phyloP scores from a whole-genome alignment of 352 stramenopile genomes.

The Phytophthora idaei region DNA sequence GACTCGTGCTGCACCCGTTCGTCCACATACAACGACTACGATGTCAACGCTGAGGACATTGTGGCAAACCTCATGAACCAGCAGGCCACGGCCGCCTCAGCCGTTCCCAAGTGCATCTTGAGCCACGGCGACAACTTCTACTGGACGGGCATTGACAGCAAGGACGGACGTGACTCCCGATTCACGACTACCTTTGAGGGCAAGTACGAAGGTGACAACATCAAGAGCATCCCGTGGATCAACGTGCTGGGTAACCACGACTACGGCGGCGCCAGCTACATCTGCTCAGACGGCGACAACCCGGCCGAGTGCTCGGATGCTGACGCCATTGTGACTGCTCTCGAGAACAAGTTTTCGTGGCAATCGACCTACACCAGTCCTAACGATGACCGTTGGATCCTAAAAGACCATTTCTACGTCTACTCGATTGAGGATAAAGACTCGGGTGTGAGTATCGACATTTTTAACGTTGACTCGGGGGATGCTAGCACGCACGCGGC shows the following conservation, averaged over 20 bases:
- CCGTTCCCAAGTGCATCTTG: slow-evolving; percentile 61
- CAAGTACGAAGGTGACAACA: slow-evolving; percentile 56
- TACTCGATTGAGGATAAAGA: slow-evolving; percentile 47
- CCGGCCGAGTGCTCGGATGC: slow-evolving; percentile 34
- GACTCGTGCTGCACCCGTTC: slow-evolving; percentile 79
- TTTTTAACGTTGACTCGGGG: slow-evolving; percentile 70
- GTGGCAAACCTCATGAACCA: slow-evolving; percentile 70
- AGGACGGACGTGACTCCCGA: slow-evolving; percentile 45
- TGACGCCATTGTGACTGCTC: slow-evolving; percentile 27
- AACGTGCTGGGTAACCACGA: slow-evolving; percentile 80
- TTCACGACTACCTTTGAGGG: slow-evolving; percentile 65
- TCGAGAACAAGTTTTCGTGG: slow-evolving; percentile 53
- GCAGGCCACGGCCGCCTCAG: slow-evolving; percentile 38
- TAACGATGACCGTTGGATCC: slow-evolving; percentile 59
- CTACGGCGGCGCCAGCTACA: slow-evolving; percentile 65
- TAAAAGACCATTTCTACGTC: slow-evolving; percentile 66
- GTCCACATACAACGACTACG: slow-evolving; percentile 61
- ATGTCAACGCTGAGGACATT: slow-evolving; percentile 70
- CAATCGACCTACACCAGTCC: slow-evolving; percentile 54
- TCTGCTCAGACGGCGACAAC: slow-evolving; percentile 48
- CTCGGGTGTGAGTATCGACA: slow-evolving; percentile 55
- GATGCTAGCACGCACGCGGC: slow-evolving; percentile 55
- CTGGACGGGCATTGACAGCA: slow-evolving; percentile 61
- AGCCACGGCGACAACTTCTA: slow-evolving; percentile 80
- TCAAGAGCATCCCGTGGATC: slow-evolving; percentile 59